These are phyloP conservation scores for Starmerella stigmatis DNA, from an alignment of 805 yeast species.

Conservation along the genomic window DNA sequence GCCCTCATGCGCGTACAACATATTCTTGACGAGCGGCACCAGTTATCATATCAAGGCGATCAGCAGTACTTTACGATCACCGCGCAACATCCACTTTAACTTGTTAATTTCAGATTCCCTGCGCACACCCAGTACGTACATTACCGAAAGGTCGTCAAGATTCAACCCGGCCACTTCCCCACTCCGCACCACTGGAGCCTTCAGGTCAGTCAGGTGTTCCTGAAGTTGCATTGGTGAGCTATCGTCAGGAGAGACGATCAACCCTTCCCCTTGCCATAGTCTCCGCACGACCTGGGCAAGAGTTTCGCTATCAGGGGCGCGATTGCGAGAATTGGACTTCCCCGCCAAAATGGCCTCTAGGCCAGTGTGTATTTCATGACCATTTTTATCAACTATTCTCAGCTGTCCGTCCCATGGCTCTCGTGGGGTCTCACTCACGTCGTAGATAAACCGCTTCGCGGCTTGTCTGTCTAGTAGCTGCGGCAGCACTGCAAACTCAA, in stretches of 20 bases:
- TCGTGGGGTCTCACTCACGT: constrained; percentile 5
- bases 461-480: constrained; percentile 3
- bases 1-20: too few species aligned
- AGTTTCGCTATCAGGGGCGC: not conserved
- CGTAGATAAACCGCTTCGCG: constrained; percentile 10
- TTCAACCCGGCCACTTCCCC: constrained; percentile 20
- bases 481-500: constrained; percentile 12
- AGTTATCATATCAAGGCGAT: not conserved
- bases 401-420: constrained; percentile 8
- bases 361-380: too few species aligned
- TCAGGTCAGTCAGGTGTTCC: not conserved
- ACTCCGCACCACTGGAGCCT: constrained; percentile 6
- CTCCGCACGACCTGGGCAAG: constrained; percentile 2
- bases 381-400: not conserved
- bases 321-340: too few species aligned
- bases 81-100: constrained; percentile 15
- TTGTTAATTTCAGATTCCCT: constrained; percentile 2
- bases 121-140: constrained; percentile 13
- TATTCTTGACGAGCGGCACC: too few species aligned
- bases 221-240: constrained; percentile 10
- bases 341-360: too few species aligned
- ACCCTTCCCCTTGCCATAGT: constrained; percentile 18
- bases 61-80: not conserved
- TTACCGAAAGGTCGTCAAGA: constrained; percentile 10
- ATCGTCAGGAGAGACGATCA: constrained; percentile 12